Evolutionary conservation across 345 rosid species (phyloP).

Genomic region (Capsella bursapastoris): DNA sequence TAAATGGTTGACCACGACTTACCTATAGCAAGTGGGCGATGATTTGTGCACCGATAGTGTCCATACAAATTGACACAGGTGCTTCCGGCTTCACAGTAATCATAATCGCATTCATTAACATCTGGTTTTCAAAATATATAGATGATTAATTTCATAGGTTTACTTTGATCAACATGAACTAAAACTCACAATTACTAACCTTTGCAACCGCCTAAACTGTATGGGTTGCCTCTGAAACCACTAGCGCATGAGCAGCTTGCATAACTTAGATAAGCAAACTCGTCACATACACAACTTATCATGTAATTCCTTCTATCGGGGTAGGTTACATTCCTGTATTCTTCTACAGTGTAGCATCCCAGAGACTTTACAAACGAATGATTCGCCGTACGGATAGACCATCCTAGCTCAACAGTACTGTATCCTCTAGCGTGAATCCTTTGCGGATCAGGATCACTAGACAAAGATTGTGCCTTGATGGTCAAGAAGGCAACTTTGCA

Average conservation of each 20-base stretch:
- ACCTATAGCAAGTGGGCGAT: slow-evolving; percentile 6
- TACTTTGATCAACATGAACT: background rate
- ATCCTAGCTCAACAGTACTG: slow-evolving; percentile 3
- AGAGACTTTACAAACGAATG: background rate
- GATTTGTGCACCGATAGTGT: background rate
- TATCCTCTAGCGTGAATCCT: background rate
- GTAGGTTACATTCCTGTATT: background rate
- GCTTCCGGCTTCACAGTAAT: background rate
- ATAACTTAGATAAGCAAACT: background rate
- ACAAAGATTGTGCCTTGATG: fast-evolving
- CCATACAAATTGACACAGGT: background rate
- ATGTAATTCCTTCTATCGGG: fast-evolving
- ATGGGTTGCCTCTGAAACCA: slow-evolving; percentile 48
- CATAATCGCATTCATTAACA: background rate
- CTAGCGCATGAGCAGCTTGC: slow-evolving; percentile 20
- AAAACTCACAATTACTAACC: slow-evolving; percentile 30
- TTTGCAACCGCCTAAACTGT: slow-evolving; percentile 26
- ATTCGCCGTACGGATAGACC: background rate
- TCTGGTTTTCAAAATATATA: background rate
- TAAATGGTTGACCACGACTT: background rate
- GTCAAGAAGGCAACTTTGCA: slow-evolving; percentile 8
- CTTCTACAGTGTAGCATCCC: background rate
- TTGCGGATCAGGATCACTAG: background rate
- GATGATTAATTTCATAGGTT: too few relatives aligned
- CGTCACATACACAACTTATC: background rate